Evolutionary conservation across 2,329 filamentous ascomycete genomes (phyloP).

Genomic region (Ophiocordyceps australis): DNA sequence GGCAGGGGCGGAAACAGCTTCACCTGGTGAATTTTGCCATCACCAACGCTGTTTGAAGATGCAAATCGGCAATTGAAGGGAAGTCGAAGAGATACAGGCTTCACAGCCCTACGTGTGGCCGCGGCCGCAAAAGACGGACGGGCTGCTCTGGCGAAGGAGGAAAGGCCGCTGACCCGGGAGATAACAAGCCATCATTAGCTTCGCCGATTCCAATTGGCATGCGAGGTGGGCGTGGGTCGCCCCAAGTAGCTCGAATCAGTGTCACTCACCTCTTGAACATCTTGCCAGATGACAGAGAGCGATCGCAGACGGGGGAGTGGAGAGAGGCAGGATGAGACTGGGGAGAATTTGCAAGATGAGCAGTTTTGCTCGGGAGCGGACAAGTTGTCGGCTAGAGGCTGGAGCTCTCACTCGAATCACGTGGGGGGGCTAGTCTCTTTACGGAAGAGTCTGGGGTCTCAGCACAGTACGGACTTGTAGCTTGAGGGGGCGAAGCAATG

Average conservation of each 20-base stretch:
- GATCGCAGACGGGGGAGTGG: slow-evolving; percentile 39
- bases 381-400: slow-evolving; percentile 26
- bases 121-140: slow-evolving; percentile 41
- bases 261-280: slow-evolving; percentile 67
- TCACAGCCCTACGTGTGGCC: slow-evolving; percentile 36
- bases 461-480: no score
- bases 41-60: slow-evolving; percentile 36
- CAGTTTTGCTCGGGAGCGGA: slow-evolving; percentile 26
- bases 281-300: slow-evolving; percentile 53
- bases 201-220: slow-evolving; percentile 32
- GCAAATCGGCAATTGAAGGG: slow-evolving; percentile 39
- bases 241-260: slow-evolving; percentile 10
- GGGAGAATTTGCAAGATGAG: slow-evolving; percentile 29
- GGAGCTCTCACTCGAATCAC: slow-evolving; percentile 20
- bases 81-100: slow-evolving; percentile 35
- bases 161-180: slow-evolving; percentile 39
- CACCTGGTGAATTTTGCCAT: slow-evolving; percentile 55
- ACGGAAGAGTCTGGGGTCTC: no score
- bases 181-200: slow-evolving; percentile 18
- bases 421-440: slow-evolving; percentile 16
- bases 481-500: no score
- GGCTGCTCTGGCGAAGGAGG: slow-evolving; percentile 43
- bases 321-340: slow-evolving; percentile 32
- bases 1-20: slow-evolving; percentile 9
- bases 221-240: slow-evolving; percentile 5